Percentiles rank a stretch among this genome's conserved stretches.
phyloP scores from a whole-genome alignment of 345 rosid species.

The Alliaria petiolata region DNA sequence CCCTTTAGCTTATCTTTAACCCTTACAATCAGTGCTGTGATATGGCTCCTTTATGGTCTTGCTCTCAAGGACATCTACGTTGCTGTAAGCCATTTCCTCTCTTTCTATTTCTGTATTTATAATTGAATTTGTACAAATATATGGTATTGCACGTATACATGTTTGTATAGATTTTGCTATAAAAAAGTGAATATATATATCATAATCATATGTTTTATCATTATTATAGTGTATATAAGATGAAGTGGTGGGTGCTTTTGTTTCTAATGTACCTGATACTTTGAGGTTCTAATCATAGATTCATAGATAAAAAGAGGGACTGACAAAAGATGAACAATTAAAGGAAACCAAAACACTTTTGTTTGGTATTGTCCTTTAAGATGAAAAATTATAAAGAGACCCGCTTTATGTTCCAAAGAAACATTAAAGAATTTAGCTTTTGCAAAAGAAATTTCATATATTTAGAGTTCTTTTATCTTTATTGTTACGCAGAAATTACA shows the following conservation, averaged over 20 bases:
- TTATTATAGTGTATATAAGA: background rate
- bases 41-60: slow-evolving; percentile 56
- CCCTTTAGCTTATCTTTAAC: slow-evolving; percentile 50
- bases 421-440: slow-evolving; percentile 27
- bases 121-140: background rate
- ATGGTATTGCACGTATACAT: background rate
- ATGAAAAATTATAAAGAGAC: slow-evolving; percentile 23
- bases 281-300: slow-evolving; percentile 29
- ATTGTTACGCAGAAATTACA: slow-evolving; percentile 16
- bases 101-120: background rate
- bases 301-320: slow-evolving; percentile 23
- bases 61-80: slow-evolving; percentile 44
- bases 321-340: background rate
- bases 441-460: slow-evolving; percentile 15
- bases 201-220: background rate
- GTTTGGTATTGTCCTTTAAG: slow-evolving; percentile 28
- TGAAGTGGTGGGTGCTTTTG: slow-evolving; percentile 27
- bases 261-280: slow-evolving; percentile 34
- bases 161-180: background rate
- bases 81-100: slow-evolving; percentile 37
- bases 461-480: slow-evolving; percentile 14
- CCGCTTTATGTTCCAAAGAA: slow-evolving; percentile 24
- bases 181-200: background rate
- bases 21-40: slow-evolving; percentile 51
- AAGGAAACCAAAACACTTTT: slow-evolving; percentile 19